Evolutionary conservation across 1,284 basidiomycete genomes (phyloP).

Genomic region (Pseudozyma tsukubaensis): DNA sequence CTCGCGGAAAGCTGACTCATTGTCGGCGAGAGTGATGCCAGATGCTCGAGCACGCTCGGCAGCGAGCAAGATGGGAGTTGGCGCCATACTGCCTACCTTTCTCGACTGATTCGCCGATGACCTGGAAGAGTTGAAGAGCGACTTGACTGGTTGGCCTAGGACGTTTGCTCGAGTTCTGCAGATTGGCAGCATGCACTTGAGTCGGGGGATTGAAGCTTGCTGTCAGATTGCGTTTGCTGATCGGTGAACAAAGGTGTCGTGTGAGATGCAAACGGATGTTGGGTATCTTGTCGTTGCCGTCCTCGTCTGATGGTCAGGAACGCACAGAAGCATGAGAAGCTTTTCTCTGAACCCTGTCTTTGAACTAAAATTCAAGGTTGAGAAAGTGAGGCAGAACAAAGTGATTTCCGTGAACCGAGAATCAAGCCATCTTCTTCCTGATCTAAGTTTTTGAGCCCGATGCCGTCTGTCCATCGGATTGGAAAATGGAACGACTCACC

Average conservation of each 20-base stretch:
- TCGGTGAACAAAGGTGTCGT: too few species aligned
- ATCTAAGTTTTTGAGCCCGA: not conserved
- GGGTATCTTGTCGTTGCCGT: not conserved
- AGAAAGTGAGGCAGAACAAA: not conserved
- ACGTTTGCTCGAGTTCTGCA: conserved; percentile 23
- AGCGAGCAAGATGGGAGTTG: conserved; percentile 59
- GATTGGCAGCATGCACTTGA: conserved; percentile 26
- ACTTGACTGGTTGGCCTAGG: conserved; percentile 1
- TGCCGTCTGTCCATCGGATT: not conserved
- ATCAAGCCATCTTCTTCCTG: not conserved
- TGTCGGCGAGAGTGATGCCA: conserved; percentile 55
- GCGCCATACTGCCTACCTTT: conserved; percentile 54
- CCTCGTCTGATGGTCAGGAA: not conserved
- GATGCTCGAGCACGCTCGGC: conserved; percentile 50
- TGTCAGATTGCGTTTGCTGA: too few species aligned
- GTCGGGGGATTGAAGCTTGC: too few species aligned
- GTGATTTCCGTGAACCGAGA: not conserved
- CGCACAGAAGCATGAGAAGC: not conserved
- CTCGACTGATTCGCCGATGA: not conserved
- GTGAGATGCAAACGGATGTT: not conserved
- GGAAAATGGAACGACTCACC: not conserved
- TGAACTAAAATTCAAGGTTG: not conserved
- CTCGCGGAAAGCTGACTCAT: conserved; percentile 64
- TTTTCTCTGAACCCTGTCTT: conserved; percentile 1
- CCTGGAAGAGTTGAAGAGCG: conserved; percentile 10